Conservation (phyloP, 2,329 filamentous ascomycete species). For the Neocatenulostroma microsporum region DNA sequence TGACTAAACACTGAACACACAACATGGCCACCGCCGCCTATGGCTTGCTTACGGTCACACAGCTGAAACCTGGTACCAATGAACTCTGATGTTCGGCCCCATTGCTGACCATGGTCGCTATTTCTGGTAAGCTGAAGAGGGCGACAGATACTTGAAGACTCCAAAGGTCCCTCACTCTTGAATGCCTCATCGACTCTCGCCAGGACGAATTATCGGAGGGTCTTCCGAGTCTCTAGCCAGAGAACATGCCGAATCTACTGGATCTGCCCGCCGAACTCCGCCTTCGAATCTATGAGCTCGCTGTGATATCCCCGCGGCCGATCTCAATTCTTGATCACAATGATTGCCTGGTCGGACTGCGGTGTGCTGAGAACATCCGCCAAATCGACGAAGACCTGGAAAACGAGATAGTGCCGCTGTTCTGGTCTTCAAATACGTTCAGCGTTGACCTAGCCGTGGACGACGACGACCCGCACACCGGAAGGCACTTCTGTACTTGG, state of each 20-base stretch:
- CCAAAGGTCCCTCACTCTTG: too few relatives aligned
- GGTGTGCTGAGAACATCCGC: background rate
- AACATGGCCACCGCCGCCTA: too few relatives aligned
- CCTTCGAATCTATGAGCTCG: background rate
- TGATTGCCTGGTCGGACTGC: background rate
- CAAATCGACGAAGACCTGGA: background rate
- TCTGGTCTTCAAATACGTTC: constrained; percentile 1
- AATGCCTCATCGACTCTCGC: too few relatives aligned
- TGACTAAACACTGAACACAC: too few relatives aligned
- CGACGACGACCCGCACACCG: background rate
- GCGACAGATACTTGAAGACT: too few relatives aligned
- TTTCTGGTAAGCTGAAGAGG: too few relatives aligned
- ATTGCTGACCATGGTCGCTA: too few relatives aligned
- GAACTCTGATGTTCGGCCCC: too few relatives aligned
- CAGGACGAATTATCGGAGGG: too few relatives aligned
- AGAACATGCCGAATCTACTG: background rate
- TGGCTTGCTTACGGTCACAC: too few relatives aligned
- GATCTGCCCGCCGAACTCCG: background rate
- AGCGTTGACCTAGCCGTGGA: background rate
- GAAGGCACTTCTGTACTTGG: background rate
- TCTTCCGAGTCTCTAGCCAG: too few relatives aligned
- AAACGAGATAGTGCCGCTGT: background rate
- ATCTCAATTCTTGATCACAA: background rate
- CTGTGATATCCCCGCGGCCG: background rate
- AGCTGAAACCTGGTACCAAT: too few relatives aligned